Evolutionary conservation across 768 basidiomycete species (phyloP), one percentile per base, ranked within the genome.

Genomic region (Coprinopsis marcescibilis): DNA sequence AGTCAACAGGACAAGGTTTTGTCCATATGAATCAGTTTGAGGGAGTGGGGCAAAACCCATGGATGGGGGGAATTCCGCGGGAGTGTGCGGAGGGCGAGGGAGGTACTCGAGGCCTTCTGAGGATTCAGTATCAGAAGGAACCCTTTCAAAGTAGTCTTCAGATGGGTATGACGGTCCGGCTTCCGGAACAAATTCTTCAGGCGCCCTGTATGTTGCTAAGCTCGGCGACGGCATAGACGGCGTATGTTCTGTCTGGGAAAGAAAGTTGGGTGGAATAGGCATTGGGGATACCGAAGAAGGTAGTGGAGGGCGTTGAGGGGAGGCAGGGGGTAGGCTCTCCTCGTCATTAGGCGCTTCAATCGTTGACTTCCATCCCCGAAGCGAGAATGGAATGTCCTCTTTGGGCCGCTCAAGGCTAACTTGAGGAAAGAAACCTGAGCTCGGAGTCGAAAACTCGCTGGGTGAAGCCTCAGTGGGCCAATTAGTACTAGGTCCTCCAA

Each of bases 311-410:
- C 41, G 41, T 17, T 43, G 41, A 24, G 38, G 38, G 8, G 38
- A 40, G 6, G 4, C 21, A 6, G 35, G 10, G 17, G 15, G 8
- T 6, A 12, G 11, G 17, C 6, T 40, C 19, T 6, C 7, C 19
- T 40, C 27, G 38, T 23, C 33, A 39, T 15, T 14, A 12, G 35
- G 15, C n/a, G 17, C 23, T 23, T 17, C 12, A 8, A 19, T 24
- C 12, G 4, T 10, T 6, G 10, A 50, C 17, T 53, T 52, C 45
- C 51, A 42, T 5, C 50, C 41, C 19, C 60, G 57, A 15, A 65
- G 53, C 6, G 64, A 56, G 41, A 62, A 67, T 3, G 68, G 66
- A 38, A 69, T 60, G n/a, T 54, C 48, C 8, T 48, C 56, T 15
- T 48, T 56, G 17, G 66, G 62, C 14, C 57, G 58, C 27, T 62